A percentile compares a stretch with the other conserved stretches of the same genome.
Conservation (phyloP, 108 stramenopile species). For the Stephanodiscus triporus region DNA sequence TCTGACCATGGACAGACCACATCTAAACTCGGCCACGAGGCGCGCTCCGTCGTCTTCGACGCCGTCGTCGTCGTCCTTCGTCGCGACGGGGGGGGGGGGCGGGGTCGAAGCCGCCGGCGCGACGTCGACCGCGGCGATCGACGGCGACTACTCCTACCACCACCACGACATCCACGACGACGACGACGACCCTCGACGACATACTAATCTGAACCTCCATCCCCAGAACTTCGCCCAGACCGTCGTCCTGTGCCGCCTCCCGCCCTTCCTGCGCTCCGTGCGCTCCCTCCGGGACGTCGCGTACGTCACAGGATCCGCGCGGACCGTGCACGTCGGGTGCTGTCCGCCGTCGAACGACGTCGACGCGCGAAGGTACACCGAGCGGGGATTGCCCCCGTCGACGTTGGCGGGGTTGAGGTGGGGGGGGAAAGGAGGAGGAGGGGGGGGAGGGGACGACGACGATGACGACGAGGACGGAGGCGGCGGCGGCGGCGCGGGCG, state of each 20-base stretch:
- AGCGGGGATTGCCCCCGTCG: constrained; percentile 30
- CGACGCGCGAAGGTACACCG: constrained; percentile 26
- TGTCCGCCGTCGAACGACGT: constrained; percentile 10
- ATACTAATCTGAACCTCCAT: constrained; percentile 14
- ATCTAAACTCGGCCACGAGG: too few relatives aligned
- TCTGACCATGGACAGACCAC: too few relatives aligned
- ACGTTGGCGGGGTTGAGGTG: too few relatives aligned
- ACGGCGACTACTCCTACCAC: too few relatives aligned
- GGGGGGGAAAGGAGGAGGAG: too few relatives aligned
- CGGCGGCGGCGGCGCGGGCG: constrained; percentile 31
- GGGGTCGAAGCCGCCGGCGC: too few relatives aligned
- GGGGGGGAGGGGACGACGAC: too few relatives aligned
- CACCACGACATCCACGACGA: too few relatives aligned
- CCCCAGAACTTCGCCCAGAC: constrained; percentile 42
- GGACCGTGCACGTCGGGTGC: constrained; percentile 46
- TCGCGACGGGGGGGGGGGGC: too few relatives aligned
- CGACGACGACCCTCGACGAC: background rate
- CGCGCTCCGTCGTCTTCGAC: too few relatives aligned
- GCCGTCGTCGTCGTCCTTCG: too few relatives aligned
- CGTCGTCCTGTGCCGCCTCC: constrained; percentile 30
- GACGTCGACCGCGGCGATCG: too few relatives aligned
- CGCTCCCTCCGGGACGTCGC: constrained; percentile 47
- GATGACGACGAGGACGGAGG: background rate
- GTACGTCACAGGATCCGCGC: constrained; percentile 37
- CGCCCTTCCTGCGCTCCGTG: constrained; percentile 31